Base-by-base conservation (phyloP, 2,329 filamentous ascomycete species). In the Gyromitra esculenta region DNA sequence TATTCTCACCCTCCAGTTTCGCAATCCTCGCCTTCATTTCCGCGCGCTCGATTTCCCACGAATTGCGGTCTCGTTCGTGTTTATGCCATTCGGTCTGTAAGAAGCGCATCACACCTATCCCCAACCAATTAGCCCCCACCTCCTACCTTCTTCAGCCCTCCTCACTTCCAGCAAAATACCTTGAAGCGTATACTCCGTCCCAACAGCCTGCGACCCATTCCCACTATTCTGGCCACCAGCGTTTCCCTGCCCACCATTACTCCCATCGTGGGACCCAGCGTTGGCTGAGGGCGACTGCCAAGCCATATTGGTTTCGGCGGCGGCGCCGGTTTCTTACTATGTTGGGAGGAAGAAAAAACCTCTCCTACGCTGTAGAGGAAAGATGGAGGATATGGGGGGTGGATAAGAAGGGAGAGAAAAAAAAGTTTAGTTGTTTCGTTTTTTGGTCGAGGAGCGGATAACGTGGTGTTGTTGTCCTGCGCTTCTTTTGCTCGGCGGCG, bases 1-100 rank as follows among this genome's bases (percentile, higher is more conserved):
- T 88, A 41, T 91, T 89, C 80, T 97, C 93, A 70, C 96, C 96
- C 85, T 99, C 96, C 79, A 98, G 89, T 82, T 92, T 92, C 66
- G 95, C 95, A 85, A 99, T 97, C 82, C 96, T 91, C 80, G 93
- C 94, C 86, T 97, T 97, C 96, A 99, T 98, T 86, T 99, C 96
- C 81, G 97, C 96, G 82, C 94, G 91, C 85, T 99, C 96, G 83
- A 99, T 99, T 84, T 99, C 96, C 96, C 96, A 99, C 48, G 94
- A 91, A 85, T 99, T 99, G 81, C 96, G 90, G 83, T 97, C 96
- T 85, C 96, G 92, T 85, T 99, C 96, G 84, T 99, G 95, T 80
- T 93, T 91, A 85, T 99, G 96, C 96, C 96, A 99, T 88, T 99
- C 95, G 62, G 96, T 96, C 85, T 99, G 96, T 50, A 99, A 89